A percentile compares a stretch with the other conserved stretches of the same genome.
Evolutionary conservation across 371 early-diverging fungal species (phyloP).

Genomic region (Mucor irregularis): DNA sequence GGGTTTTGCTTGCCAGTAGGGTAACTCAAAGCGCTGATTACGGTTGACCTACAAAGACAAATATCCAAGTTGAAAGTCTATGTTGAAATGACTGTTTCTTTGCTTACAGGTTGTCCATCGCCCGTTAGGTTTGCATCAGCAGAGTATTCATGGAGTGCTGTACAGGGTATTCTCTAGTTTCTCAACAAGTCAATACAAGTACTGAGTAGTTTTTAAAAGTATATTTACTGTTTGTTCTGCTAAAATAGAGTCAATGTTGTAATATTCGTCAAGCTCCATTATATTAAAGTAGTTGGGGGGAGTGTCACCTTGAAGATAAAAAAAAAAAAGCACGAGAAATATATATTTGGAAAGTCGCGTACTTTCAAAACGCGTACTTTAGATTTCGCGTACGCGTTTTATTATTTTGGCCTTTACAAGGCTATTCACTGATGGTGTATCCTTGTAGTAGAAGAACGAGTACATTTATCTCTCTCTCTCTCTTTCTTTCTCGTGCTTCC

Average conservation of each 20-base stretch:
- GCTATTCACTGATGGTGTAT: no score
- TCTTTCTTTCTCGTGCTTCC: no score
- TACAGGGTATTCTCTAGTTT: slow-evolving; percentile 47
- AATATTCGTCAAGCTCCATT: slow-evolving; percentile 53
- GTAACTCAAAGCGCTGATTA: slow-evolving; percentile 39
- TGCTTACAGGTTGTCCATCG: slow-evolving; percentile 31
- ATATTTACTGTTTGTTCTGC: slow-evolving; percentile 44
- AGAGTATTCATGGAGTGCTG: slow-evolving; percentile 31
- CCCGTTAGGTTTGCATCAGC: slow-evolving; percentile 39
- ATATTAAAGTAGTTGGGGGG: no score
- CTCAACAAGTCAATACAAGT: background rate
- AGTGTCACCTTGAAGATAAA: no score
- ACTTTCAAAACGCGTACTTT: background rate
- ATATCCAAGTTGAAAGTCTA: background rate
- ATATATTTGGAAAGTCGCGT: background rate
- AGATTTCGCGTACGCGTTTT: no score
- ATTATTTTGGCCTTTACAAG: no score
- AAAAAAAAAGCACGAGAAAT: background rate
- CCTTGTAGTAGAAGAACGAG: no score
- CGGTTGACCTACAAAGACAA: slow-evolving; percentile 8
- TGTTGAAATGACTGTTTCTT: background rate
- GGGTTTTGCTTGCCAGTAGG: slow-evolving; percentile 48
- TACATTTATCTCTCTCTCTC: background rate
- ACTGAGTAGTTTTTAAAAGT: background rate
- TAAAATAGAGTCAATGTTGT: slow-evolving; percentile 49